These are phyloP conservation scores for Mycena leptocephala DNA, from an alignment of 768 basidiomycete species.

Conservation along the genomic window DNA sequence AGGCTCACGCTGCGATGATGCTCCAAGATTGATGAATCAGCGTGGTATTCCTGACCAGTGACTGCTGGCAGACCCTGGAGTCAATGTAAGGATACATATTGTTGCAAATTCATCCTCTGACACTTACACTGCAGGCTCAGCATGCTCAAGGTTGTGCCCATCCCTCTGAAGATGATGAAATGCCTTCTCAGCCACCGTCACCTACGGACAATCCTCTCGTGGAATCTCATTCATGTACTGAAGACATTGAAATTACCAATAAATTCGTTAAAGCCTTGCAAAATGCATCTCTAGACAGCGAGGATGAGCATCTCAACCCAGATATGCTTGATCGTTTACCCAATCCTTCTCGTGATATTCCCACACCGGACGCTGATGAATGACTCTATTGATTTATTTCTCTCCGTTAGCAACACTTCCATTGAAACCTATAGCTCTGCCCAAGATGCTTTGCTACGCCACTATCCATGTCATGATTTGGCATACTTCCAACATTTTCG, in stretches of 20 bases:
- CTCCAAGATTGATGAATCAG: too few relatives aligned
- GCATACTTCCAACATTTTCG: too few relatives aligned
- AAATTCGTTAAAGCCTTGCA: not conserved
- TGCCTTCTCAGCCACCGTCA: not conserved
- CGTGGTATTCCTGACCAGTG: too few relatives aligned
- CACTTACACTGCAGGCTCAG: too few relatives aligned
- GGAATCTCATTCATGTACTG: not conserved
- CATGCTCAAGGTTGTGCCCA: too few relatives aligned
- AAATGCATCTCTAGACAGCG: not conserved
- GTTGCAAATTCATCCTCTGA: too few relatives aligned
- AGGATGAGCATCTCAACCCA: not conserved
- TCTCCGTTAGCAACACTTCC: slow-evolving; percentile 39
- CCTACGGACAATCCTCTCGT: not conserved
- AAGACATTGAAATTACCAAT: not conserved
- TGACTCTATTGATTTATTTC: slow-evolving; percentile 41
- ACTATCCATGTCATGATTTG: too few relatives aligned
- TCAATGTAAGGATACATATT: too few relatives aligned
- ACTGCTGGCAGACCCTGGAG: too few relatives aligned
- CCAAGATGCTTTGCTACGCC: too few relatives aligned
- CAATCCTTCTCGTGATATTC: not conserved
- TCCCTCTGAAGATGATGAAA: not conserved
- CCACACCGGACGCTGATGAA: not conserved
- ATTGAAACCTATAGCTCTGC: slow-evolving; percentile 39
- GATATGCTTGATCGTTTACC: not conserved
- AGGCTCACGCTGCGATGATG: too few relatives aligned